Base-by-base conservation (phyloP, 768 basidiomycete species). In the Psilocybe azurescens region DNA sequence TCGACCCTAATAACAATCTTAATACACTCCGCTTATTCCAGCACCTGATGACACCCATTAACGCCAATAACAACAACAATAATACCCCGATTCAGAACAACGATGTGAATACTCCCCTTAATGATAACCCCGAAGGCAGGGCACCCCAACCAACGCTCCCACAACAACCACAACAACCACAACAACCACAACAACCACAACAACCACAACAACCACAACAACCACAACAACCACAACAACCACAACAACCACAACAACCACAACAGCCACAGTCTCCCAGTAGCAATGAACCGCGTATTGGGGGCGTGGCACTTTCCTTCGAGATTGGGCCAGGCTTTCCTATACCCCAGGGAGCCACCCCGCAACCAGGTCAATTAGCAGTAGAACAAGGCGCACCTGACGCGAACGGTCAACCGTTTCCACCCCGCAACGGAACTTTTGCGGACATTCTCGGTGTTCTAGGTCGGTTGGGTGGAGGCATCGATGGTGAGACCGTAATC, bases 21-120 rank as follows among this genome's bases (percentile, higher is more conserved):
- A 3, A 6, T 48, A 14, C 44, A 10, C 24, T 60, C 16, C 47
- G 44, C 18, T 33, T 62, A 2, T 58, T 58, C 46, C 56, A 53
- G 13, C 44, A 41, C n/a, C 10, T 50, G 20, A 28, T 58, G 1
- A 18, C 41, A 5, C 29, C 24, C n/a, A 38, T 11, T 44, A 30
- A 52, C 30, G 16, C 32, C 33, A 60, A 62, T 39, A 54, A 41
- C 44, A 48, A 53, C 30, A 54, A 41, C 44, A 52, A 56, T 30
- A 53, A 38, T 56, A 29, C 58, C 56, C 6, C 44, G 30, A 30
- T 30, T 18, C 51, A 49, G 14, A 65, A 69, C 54, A 59, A 67
- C 29, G 56, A 65, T 24, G 54, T 59, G 38, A 54, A 50, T 36
- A 24, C 63, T 41, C 50, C 36, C 50, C 44, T 33, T 11, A 11